Evolutionary conservation across 202 grass and related monocot species (phyloP).

Genomic region (Elaeis oleifera): DNA sequence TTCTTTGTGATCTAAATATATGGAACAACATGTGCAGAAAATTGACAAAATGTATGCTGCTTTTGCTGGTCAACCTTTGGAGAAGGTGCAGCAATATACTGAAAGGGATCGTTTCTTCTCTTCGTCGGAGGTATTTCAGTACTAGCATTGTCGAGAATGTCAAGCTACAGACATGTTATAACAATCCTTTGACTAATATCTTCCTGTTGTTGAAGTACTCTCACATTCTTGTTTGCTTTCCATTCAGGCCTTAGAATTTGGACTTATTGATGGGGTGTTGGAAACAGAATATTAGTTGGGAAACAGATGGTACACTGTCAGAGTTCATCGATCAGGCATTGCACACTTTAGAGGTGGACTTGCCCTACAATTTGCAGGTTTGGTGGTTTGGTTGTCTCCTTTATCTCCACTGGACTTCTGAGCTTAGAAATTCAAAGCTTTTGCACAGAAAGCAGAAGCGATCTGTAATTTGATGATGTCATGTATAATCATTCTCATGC

Average conservation of each 20-base stretch:
- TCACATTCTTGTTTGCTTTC: neutral
- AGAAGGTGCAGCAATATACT: conserved; percentile 23
- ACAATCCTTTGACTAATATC: neutral
- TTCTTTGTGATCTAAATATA: neutral
- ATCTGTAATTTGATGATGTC: no score
- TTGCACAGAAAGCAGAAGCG: no score
- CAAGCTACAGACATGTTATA: neutral
- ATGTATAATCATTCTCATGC: no score
- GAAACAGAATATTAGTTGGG: conserved; percentile 23
- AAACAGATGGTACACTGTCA: neutral
- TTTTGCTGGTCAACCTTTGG: conserved; percentile 28
- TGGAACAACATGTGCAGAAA: conserved; percentile 12
- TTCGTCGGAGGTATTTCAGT: conserved; percentile 11
- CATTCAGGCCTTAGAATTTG: conserved; percentile 26
- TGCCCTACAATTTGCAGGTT: no score
- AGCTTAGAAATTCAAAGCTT: no score
- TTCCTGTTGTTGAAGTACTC: neutral
- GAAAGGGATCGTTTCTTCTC: conserved; percentile 25
- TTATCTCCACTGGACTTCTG: no score
- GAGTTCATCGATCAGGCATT: no score
- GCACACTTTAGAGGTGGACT: no score
- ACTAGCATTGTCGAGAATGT: neutral
- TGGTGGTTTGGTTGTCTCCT: no score
- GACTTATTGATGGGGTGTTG: conserved; percentile 26
- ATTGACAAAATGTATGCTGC: conserved; percentile 30